Conservation (phyloP, 2,329 filamentous ascomycete species). For the Aspergillus glaucus region DNA sequence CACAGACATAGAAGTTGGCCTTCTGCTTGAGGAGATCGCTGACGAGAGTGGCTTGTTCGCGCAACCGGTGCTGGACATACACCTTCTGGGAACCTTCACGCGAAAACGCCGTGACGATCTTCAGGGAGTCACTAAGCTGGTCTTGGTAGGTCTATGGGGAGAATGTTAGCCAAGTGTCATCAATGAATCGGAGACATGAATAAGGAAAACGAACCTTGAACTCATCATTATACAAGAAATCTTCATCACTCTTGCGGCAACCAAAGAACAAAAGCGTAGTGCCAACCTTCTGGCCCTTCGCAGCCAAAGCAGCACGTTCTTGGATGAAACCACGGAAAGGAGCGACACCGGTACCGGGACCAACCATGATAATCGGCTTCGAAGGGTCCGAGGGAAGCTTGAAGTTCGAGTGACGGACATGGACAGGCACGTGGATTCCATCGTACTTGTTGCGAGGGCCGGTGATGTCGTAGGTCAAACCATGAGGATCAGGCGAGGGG, state of each 20-base stretch:
- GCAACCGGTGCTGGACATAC: conserved; percentile 90
- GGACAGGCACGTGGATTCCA: conserved; percentile 87
- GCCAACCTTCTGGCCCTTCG: conserved; percentile 74
- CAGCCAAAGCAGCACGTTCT: conserved; percentile 78
- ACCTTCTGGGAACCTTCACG: conserved; percentile 81
- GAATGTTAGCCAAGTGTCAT: conserved; percentile 17
- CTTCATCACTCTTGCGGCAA: conserved; percentile 78
- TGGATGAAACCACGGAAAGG: conserved; percentile 95
- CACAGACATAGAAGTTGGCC: conserved; percentile 96
- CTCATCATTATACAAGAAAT: conserved; percentile 86
- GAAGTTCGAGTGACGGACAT: conserved; percentile 97
- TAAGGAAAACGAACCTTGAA: conserved; percentile 66
- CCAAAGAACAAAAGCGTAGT: conserved; percentile 91
- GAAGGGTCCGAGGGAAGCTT: conserved; percentile 93
- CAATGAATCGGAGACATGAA: background rate
- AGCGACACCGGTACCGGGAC: conserved; percentile 91
- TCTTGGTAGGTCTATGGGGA: conserved; percentile 67
- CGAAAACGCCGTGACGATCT: conserved; percentile 92
- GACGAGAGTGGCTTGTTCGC: conserved; percentile 75
- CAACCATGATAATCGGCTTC: conserved; percentile 92
- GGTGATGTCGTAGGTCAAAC: conserved; percentile 75
- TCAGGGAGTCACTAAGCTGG: conserved; percentile 78
- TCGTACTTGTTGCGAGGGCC: conserved; percentile 97
- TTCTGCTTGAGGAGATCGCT: conserved; percentile 77
- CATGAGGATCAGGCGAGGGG: conserved; percentile 69